phyloP scores from a whole-genome alignment of 495 filamentous ascomycete genomes.

The Xylaria acuta region DNA sequence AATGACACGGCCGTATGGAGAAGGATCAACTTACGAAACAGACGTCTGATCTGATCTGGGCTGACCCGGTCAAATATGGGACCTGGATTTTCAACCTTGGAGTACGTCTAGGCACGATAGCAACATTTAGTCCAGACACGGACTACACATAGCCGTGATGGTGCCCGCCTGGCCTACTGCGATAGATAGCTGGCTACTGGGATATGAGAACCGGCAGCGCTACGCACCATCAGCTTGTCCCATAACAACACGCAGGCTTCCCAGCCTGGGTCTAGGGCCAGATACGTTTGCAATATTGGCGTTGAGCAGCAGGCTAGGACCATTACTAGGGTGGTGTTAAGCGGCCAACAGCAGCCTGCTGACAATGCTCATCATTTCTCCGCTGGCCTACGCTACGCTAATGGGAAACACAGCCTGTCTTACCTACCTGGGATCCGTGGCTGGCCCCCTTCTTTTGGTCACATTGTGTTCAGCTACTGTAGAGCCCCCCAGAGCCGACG shows the following conservation, averaged over 20 bases:
- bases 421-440: slow-evolving; percentile 25
- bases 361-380: slow-evolving; percentile 11
- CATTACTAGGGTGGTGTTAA: not conserved
- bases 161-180: too few species aligned
- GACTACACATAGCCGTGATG: too few species aligned
- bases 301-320: not conserved
- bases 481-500: not conserved
- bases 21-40: slow-evolving; percentile 20
- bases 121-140: too few species aligned
- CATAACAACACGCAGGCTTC: not conserved
- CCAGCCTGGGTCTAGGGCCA: not conserved
- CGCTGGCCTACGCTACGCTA: slow-evolving; percentile 17
- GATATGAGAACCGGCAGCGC: not conserved
- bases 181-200: not conserved
- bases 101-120: not conserved
- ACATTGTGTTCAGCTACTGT: slow-evolving; percentile 25
- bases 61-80: not conserved
- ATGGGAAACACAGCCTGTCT: slow-evolving; percentile 20
- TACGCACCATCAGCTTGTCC: slow-evolving; percentile 3
- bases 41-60: slow-evolving; percentile 10
- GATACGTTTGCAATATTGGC: slow-evolving; percentile 7
- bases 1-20: slow-evolving; percentile 1
- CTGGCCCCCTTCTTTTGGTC: slow-evolving; percentile 35
- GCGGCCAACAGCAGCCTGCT: not conserved
- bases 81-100: not conserved